Conservation (phyloP, 2,329 filamentous ascomycete species). For the Aspergillus sp. region DNA sequence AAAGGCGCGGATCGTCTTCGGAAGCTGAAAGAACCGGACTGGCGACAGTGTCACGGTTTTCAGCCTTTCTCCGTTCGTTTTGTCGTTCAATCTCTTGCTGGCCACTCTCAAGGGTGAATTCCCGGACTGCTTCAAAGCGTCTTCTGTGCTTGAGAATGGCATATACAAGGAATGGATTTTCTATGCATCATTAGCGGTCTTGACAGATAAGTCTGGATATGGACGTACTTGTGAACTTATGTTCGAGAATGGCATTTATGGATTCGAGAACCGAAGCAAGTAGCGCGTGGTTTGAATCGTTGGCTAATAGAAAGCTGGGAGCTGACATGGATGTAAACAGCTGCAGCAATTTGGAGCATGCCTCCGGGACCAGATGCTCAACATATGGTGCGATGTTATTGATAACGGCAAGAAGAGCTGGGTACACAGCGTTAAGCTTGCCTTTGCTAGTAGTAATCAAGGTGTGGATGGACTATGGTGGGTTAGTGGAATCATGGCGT, state of each 20-base stretch:
- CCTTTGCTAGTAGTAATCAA: conserved; percentile 90
- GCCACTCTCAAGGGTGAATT: conserved; percentile 88
- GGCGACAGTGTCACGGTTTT: conserved; percentile 36
- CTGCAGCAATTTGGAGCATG: conserved; percentile 80
- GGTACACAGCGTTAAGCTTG: conserved; percentile 86
- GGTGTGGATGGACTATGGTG: conserved; percentile 74
- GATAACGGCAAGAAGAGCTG: conserved; percentile 84
- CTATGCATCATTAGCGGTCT: conserved; percentile 44
- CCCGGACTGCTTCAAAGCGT: conserved; percentile 78
- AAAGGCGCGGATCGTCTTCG: conserved; percentile 39
- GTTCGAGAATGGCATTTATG: conserved; percentile 85
- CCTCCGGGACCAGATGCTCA: conserved; percentile 70
- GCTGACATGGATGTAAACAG: conserved; percentile 90
- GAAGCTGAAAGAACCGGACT: conserved; percentile 39
- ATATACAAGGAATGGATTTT: conserved; percentile 79
- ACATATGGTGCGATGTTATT: conserved; percentile 89
- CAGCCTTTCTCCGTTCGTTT: conserved; percentile 68
- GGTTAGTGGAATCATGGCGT: conserved; percentile 5
- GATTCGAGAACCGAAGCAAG: conserved; percentile 82
- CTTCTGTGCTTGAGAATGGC: conserved; percentile 76
- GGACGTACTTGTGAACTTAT: conserved; percentile 72
- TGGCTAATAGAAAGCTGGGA: conserved; percentile 86
- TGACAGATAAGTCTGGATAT: neutral
- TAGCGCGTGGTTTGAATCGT: conserved; percentile 83
- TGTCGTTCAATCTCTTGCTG: conserved; percentile 86